phyloP scores from a whole-genome alignment of 768 basidiomycete genomes.

The Hemileccinum impolitum region DNA sequence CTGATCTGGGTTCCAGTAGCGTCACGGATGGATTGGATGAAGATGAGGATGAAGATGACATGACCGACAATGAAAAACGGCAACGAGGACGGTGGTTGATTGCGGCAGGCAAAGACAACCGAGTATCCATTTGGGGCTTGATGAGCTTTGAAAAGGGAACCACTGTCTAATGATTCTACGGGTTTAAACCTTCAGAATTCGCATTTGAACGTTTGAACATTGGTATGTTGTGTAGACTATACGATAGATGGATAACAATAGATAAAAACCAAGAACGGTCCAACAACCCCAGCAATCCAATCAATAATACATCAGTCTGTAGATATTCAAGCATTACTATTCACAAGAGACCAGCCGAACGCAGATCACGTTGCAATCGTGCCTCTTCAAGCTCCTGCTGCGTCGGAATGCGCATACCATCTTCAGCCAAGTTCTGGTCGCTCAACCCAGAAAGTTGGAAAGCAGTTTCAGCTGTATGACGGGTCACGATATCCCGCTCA shows the following conservation, averaged over 20 bases:
- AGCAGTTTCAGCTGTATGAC: conserved; percentile 48
- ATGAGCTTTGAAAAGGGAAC: conserved; percentile 6
- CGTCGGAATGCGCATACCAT: conserved; percentile 20
- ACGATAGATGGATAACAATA: conserved; percentile 21
- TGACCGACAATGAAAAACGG: conserved; percentile 41
- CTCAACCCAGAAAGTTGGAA: conserved; percentile 45
- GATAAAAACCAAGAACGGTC: conserved; percentile 1
- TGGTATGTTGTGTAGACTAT: conserved; percentile 15
- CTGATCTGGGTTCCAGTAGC: conserved; percentile 1
- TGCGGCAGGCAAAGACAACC: conserved; percentile 61
- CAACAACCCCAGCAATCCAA: not conserved
- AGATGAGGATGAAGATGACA: conserved; percentile 37
- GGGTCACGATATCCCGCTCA: conserved; percentile 49
- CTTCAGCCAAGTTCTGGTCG: conserved; percentile 12
- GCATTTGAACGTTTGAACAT: not conserved
- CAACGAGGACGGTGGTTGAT: conserved; percentile 60
- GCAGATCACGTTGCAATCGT: conserved; percentile 47
- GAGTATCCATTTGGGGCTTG: conserved; percentile 65
- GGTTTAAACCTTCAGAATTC: not conserved
- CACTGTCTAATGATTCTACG: not conserved
- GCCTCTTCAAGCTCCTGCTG: conserved; percentile 39
- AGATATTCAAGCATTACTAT: not conserved
- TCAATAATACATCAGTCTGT: conserved; percentile 8
- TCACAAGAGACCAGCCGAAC: conserved; percentile 54
- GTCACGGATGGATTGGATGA: conserved; percentile 32